Base-by-base conservation (phyloP, 768 basidiomycete species). In the Pleurotus ostreatus region DNA sequence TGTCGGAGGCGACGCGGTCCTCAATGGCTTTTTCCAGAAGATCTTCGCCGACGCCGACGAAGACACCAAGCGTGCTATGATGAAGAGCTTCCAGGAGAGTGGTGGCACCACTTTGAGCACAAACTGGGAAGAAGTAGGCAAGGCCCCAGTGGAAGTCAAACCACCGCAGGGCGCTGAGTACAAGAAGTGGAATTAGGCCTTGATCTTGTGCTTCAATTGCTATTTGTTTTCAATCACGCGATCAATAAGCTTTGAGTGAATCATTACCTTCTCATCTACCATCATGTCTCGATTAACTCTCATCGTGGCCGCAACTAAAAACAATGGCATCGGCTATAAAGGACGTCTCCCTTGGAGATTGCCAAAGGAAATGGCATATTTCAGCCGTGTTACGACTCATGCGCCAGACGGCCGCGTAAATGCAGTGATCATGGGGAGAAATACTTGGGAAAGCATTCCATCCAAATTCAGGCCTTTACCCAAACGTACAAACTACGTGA, bases 391-490 rank as follows among this genome's bases (percentile, higher is more conserved):
- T 67, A 91, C 91, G 30, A 81, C 82, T 5, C 72, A 68, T 39
- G 81, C 84, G 30, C 82, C 85, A 5, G 70, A 77, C 38, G 79
- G 75, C 5, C 67, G 64, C 45, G 73, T 67, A 57, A 98, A 98
- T 70, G 84, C 81, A 1, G 87, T 98, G 16, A 74, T 98, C 55
- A 98, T 99, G 96, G 97, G 97, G 11, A 80, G 96, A 55, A 94
- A 91, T 65, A 96, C 94, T 12, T 99, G 97, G 97, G 94, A 98
- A 72, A 92, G 92, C 67, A 98, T 99, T 55, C 96, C 97, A 6
- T 60, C 66, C 16, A 90, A 85, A 68, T 90, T 88, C 71, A 78
- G 89, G 59, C 97, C 97, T 4, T 78, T 99, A 16, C 75, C 80
- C 41, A 80, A 79, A 44, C 78, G 97, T 49, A 55, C 79, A 55